Evolutionary conservation across 2,329 filamentous ascomycete genomes (phyloP), one percentile per base, ranked within the genome.

Genomic region (Fusarium sp.): DNA sequence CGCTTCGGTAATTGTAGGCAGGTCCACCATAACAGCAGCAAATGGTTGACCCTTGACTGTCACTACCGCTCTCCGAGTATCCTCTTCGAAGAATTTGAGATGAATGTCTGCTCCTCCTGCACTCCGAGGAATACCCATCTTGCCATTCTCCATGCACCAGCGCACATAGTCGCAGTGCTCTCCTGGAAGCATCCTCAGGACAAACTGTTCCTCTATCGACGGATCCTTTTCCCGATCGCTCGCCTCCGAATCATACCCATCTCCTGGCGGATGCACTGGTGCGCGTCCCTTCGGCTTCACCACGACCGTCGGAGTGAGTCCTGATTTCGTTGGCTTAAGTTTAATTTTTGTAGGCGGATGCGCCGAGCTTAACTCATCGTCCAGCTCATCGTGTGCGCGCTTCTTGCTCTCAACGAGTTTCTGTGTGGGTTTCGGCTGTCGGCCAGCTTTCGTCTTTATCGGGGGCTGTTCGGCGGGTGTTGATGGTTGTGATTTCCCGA

Each of bases 181-280:
- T 1, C 94, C 94, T 0, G 94, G 93, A 56, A 90, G 79, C 92
- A 98, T 97, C 63, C 96, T 92, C 65, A 99, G 80, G 11, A 99
- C 86, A 70, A 98, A 93, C 69, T 97, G 91, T 75, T 95, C 92
- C 79, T 98, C 95, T 64, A 97, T 93, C 2, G 92, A 87, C 1
- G 96, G 96, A 75, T 99, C 96, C 12, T 84, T 80, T 79, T 99
- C 96, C 16, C 91, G 89, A 76, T 98, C 96, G 57, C 94, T 96
- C 15, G 94, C 93, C 79, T 98, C 96, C 5, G 94, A 98, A 78
- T 99, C 96, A 80, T 98, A 99, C 10, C 95, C 96, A 57, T 97
- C 93, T 52, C 96, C 96, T 2, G 89, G 87, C 8, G 90, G 89
- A 68, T 93, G 88, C 31, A 87, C 83, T 9, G 92, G 91, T 3